phyloP scores from a whole-genome alignment of 257 asterid species.

The Echites panduratus region DNA sequence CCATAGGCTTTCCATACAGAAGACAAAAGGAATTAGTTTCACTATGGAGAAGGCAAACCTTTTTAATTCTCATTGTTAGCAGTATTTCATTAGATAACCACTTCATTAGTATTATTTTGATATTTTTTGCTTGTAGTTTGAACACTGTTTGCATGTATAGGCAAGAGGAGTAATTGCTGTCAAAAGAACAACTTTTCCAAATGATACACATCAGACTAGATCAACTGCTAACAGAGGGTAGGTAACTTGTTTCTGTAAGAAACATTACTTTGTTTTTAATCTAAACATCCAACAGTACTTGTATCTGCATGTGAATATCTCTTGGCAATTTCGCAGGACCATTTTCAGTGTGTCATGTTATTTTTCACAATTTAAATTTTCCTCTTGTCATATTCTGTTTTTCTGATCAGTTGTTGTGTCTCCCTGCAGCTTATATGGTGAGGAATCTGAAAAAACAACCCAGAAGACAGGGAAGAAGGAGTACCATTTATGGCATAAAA shows the following conservation, averaged over 20 bases:
- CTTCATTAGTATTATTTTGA: background rate
- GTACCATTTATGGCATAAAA: conserved; percentile 80
- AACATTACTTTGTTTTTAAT: conserved; percentile 7
- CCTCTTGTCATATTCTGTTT: background rate
- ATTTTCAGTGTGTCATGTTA: background rate
- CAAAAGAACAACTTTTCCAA: conserved; percentile 18
- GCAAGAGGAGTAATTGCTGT: conserved; percentile 20
- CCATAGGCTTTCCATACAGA: conserved; percentile 15
- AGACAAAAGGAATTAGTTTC: conserved; percentile 15
- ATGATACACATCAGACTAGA: conserved; percentile 13
- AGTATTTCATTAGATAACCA: background rate
- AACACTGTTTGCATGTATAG: conserved; percentile 20
- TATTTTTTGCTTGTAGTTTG: conserved; percentile 4
- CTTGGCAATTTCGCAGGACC: conserved; percentile 3
- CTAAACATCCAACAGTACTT: background rate
- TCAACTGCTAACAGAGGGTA: conserved; percentile 23
- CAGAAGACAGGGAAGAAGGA: conserved; percentile 51
- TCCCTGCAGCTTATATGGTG: background rate
- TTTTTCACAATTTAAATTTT: background rate
- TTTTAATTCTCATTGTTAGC: background rate
- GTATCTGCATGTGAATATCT: conserved; percentile 6
- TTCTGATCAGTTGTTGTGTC: background rate
- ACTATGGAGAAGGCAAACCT: conserved; percentile 32
- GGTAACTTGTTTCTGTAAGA: background rate
- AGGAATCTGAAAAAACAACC: conserved; percentile 34